Conservation (phyloP, 176 grass and related monocot genomes). For the Otatea glauca region DNA sequence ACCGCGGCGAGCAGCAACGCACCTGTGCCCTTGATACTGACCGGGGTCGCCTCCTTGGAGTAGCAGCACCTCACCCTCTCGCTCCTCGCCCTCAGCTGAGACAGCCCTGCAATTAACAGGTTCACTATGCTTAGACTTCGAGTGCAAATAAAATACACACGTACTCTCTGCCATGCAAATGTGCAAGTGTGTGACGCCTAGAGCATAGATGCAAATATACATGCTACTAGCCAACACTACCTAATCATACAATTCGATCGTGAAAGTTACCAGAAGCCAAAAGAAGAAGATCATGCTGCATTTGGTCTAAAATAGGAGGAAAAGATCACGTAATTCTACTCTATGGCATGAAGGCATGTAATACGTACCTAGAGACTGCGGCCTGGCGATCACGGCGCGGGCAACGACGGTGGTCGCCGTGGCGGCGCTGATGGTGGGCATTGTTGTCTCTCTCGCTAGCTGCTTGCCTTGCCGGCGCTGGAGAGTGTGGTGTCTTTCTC, state of each 20-base stretch:
- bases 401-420: slow-evolving; percentile 54
- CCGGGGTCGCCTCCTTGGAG: slow-evolving; percentile 49
- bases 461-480: slow-evolving; percentile 17
- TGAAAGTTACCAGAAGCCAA: background rate
- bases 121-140: background rate
- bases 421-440: slow-evolving; percentile 73
- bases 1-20: slow-evolving; percentile 51
- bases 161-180: too few relatives aligned
- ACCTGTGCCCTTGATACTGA: slow-evolving; percentile 29
- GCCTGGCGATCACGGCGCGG: slow-evolving; percentile 45
- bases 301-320: background rate
- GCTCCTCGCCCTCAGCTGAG: slow-evolving; percentile 62
- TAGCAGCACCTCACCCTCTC: slow-evolving; percentile 67
- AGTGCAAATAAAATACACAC: too few relatives aligned
- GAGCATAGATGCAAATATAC: too few relatives aligned
- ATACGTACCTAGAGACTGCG: slow-evolving; percentile 57
- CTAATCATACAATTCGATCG: background rate
- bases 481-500: slow-evolving; percentile 3
- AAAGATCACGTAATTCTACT: background rate
- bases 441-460: slow-evolving; percentile 34
- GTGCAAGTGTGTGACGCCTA: too few relatives aligned
- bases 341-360: background rate
- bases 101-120: slow-evolving; percentile 57
- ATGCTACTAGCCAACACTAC: too few relatives aligned
- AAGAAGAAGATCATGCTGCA: too few relatives aligned